A percentile compares a stretch with the other conserved stretches of the same genome.
These are phyloP conservation scores for Clonostachys chloroleuca DNA, from an alignment of 2,329 filamentous ascomycete species.

Conservation along the genomic window DNA sequence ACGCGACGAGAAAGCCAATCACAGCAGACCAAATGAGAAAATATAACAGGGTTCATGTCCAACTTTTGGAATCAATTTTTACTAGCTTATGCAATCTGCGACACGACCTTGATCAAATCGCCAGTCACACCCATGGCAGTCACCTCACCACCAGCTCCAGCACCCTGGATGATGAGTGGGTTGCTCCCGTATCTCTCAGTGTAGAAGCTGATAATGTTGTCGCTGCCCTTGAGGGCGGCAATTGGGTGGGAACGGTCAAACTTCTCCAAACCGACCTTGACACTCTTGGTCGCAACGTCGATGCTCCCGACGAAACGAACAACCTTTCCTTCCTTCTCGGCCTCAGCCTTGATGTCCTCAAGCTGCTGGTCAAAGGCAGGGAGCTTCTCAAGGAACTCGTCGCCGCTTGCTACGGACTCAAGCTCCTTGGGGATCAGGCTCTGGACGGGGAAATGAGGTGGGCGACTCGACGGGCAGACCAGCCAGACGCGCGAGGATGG, in stretches of 20 bases:
- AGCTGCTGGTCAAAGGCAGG: slow-evolving; percentile 84
- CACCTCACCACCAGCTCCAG: slow-evolving; percentile 89
- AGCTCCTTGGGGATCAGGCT: slow-evolving; percentile 87
- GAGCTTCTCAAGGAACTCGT: slow-evolving; percentile 81
- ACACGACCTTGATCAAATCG: slow-evolving; percentile 85
- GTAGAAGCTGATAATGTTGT: slow-evolving; percentile 99
- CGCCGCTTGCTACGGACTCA: slow-evolving; percentile 69
- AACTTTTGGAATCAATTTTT: neutral
- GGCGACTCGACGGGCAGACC: slow-evolving; percentile 80
- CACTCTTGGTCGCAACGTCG: slow-evolving; percentile 72
- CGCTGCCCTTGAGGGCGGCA: slow-evolving; percentile 90
- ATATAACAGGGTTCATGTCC: neutral
- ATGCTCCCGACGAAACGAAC: slow-evolving; percentile 93
- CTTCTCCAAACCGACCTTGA: slow-evolving; percentile 90
- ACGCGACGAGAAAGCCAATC: neutral
- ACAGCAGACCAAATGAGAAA: neutral
- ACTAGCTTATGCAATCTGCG: slow-evolving; percentile 52
- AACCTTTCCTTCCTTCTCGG: slow-evolving; percentile 83
- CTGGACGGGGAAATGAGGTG: slow-evolving; percentile 90
- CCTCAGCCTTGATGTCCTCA: slow-evolving; percentile 81
- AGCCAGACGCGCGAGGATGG: slow-evolving; percentile 83
- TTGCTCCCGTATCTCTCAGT: slow-evolving; percentile 90
- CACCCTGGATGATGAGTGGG: slow-evolving; percentile 91
- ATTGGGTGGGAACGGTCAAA: slow-evolving; percentile 88
- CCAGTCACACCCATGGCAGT: slow-evolving; percentile 97